These are phyloP conservation scores for Scytalidium sp. DNA, from an alignment of 2,329 filamentous ascomycete genomes.

Conservation along the genomic window DNA sequence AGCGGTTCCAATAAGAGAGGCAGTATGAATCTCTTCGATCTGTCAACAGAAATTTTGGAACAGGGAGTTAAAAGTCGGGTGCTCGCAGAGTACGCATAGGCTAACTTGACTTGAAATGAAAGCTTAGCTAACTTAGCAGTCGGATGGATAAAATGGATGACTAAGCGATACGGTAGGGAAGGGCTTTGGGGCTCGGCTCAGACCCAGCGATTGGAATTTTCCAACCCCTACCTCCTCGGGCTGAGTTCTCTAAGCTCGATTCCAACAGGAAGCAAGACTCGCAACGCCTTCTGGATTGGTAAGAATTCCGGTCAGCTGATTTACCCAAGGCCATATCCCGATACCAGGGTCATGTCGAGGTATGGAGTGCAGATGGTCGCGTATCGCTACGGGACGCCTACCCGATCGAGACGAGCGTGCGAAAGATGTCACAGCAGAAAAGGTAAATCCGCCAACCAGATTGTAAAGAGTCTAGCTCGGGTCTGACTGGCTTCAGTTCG, in stretches of 20 bases:
- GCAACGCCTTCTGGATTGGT: background rate
- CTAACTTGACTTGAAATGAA: too few species aligned
- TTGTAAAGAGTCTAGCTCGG: background rate
- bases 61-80: too few species aligned
- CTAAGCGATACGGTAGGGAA: too few species aligned
- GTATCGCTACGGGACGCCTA: background rate
- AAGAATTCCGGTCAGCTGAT: background rate
- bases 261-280: background rate
- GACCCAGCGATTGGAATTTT: too few species aligned
- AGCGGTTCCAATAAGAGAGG: too few species aligned
- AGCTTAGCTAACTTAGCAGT: too few species aligned
- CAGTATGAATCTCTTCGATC: too few species aligned
- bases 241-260: background rate
- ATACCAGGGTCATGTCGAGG: background rate
- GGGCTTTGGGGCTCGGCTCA: too few species aligned
- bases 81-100: too few species aligned
- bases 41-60: too few species aligned
- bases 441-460: background rate
- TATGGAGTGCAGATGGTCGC: background rate
- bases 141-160: too few species aligned
- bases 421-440: background rate
- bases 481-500: background rate
- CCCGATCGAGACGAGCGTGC: background rate
- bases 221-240: background rate
- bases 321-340: background rate